Conservation (phyloP, 2,329 filamentous ascomycete genomes). For the Paraphoma chrysanthemicola region DNA sequence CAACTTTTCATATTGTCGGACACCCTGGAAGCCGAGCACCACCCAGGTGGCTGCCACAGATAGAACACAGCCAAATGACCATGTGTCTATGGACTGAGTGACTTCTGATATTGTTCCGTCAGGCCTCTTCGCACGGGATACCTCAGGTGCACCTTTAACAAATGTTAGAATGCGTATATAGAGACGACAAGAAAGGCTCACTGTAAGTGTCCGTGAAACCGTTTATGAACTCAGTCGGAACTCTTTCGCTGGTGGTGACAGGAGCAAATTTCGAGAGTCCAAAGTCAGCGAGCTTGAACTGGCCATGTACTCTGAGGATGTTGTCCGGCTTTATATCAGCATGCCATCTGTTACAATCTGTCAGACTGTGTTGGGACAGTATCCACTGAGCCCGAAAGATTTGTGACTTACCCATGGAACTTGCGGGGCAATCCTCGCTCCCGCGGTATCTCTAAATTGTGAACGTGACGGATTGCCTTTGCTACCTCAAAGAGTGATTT, state of each 20-base stretch:
- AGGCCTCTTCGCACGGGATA: conserved; percentile 14
- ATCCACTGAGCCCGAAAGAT: too few relatives aligned
- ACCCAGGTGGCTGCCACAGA: conserved; percentile 50
- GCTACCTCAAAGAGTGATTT: conserved; percentile 38
- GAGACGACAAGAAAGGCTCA: too few relatives aligned
- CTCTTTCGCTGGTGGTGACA: conserved; percentile 1
- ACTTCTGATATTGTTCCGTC: conserved; percentile 7
- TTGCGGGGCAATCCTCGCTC: background rate
- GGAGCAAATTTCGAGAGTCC: conserved; percentile 41
- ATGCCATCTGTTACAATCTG: conserved; percentile 47
- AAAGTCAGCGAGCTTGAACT: conserved; percentile 50
- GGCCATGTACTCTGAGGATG: conserved; percentile 45
- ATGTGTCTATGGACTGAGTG: conserved; percentile 46
- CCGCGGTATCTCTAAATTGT: conserved; percentile 19
- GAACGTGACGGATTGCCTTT: conserved; percentile 33
- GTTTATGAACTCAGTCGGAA: conserved; percentile 4
- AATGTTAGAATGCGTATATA: too few relatives aligned
- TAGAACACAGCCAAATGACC: conserved; percentile 50
- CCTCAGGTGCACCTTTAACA: conserved; percentile 16
- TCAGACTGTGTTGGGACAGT: too few relatives aligned
- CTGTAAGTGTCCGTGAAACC: conserved; percentile 49
- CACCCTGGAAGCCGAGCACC: conserved; percentile 42
- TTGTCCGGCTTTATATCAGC: conserved; percentile 55
- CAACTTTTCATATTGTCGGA: conserved; percentile 30
- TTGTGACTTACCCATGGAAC: conserved; percentile 24